Evolutionary conservation across 768 basidiomycete species (phyloP).

Genomic region (Calocera viscosa): DNA sequence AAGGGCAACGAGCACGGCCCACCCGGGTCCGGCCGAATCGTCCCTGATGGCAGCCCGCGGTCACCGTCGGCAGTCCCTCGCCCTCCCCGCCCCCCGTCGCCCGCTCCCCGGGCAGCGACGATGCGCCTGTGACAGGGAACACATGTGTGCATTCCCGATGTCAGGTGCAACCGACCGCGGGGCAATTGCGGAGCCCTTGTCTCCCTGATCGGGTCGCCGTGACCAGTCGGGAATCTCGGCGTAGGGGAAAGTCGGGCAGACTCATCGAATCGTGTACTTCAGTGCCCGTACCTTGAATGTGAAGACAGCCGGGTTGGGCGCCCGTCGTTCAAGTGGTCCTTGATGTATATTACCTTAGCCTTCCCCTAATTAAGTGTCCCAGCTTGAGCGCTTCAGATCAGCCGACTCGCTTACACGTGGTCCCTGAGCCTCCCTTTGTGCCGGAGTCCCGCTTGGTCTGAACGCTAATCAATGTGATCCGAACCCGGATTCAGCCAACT

Average conservation of each 20-base stretch:
- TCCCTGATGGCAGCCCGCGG: background rate
- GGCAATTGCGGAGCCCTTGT: background rate
- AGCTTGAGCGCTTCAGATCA: background rate
- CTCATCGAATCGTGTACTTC: too few species aligned
- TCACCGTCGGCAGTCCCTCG: background rate
- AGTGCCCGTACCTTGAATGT: too few species aligned
- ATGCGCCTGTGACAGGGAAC: background rate
- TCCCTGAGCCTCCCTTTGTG: background rate
- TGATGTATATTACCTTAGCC: too few species aligned
- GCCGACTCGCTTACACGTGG: background rate
- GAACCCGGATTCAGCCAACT: background rate
- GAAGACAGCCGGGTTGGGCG: too few species aligned
- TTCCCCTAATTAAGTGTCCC: too few species aligned
- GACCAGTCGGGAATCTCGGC: background rate
- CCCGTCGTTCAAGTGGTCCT: too few species aligned
- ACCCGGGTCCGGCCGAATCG: constrained; percentile 4
- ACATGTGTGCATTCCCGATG: background rate
- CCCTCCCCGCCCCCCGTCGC: background rate
- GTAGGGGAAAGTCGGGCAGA: background rate
- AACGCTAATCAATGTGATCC: background rate
- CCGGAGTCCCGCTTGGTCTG: background rate
- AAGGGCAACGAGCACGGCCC: background rate
- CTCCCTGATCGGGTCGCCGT: background rate
- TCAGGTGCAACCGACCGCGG: background rate
- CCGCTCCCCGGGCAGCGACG: background rate